These are phyloP conservation scores for Aspergillus unguis DNA, from an alignment of 2,329 filamentous ascomycete genomes.

Conservation along the genomic window DNA sequence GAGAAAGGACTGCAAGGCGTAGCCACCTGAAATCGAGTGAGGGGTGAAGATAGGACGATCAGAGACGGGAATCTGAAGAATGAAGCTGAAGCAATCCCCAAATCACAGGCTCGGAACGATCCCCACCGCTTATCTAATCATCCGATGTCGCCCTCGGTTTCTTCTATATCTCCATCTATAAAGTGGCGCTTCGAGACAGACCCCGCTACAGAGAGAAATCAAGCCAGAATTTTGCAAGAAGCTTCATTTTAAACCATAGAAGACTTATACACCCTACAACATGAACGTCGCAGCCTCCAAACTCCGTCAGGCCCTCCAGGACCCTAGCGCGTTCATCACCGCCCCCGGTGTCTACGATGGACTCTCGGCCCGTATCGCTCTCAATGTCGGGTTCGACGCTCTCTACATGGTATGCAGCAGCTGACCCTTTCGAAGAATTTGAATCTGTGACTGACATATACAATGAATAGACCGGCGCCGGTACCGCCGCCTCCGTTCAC, in stretches of 20 bases:
- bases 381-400: constrained; percentile 48
- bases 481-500: constrained; percentile 48
- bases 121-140: constrained; percentile 11
- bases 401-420: constrained; percentile 48
- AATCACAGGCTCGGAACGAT: constrained; percentile 6
- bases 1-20: constrained; percentile 8
- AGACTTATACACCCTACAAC: background rate
- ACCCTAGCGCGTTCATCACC: constrained; percentile 40
- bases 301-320: constrained; percentile 32
- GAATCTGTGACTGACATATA: background rate
- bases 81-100: constrained; percentile 5
- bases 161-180: background rate
- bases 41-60: constrained; percentile 4
- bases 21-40: background rate
- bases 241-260: background rate
- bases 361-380: constrained; percentile 48
- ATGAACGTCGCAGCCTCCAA: constrained; percentile 26
- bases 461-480: constrained; percentile 47
- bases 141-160: constrained; percentile 10
- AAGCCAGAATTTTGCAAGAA: background rate
- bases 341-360: constrained; percentile 53
- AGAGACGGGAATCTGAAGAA: constrained; percentile 14
- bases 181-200: background rate
- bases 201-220: background rate
- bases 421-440: background rate